Percentiles rank a stretch among this genome's conserved stretches.
These are phyloP conservation scores for Xylaria sp. DNA, from an alignment of 2,329 filamentous ascomycete species.

Conservation along the genomic window DNA sequence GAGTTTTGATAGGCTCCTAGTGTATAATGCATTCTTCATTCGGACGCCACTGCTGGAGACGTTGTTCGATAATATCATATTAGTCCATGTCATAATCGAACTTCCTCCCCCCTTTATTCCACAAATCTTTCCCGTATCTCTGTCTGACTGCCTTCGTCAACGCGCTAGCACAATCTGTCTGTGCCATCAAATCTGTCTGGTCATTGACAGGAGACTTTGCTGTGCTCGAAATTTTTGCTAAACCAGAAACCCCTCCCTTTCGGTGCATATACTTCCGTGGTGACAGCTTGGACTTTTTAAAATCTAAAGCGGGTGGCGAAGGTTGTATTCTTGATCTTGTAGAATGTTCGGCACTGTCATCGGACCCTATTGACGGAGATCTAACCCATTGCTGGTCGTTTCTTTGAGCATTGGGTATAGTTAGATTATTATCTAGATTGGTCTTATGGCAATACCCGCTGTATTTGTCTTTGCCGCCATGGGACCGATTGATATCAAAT, in stretches of 20 bases:
- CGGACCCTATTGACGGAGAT: not conserved
- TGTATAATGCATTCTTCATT: not conserved
- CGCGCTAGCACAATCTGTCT: not conserved
- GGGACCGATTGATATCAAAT: not conserved
- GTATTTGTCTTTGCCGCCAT: not conserved
- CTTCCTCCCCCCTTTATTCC: not conserved
- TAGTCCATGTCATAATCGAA: not conserved
- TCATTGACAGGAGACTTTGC: not conserved
- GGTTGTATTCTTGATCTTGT: not conserved
- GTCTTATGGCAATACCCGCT: not conserved
- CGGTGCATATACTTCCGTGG: not conserved
- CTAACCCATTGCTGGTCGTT: not conserved
- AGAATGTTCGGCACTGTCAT: not conserved
- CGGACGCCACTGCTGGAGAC: not conserved
- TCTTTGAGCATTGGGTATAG: not conserved
- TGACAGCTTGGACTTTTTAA: not conserved
- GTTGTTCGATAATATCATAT: not conserved
- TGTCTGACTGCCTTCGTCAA: not conserved
- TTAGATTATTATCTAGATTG: not conserved
- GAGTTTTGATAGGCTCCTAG: not conserved
- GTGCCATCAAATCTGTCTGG: not conserved
- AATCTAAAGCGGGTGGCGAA: not conserved
- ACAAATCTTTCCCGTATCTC: not conserved
- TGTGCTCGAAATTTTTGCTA: not conserved
- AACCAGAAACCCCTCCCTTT: not conserved